Conservation (phyloP, 352 stramenopile genomes). For the Thalassiosira delicatula region DNA sequence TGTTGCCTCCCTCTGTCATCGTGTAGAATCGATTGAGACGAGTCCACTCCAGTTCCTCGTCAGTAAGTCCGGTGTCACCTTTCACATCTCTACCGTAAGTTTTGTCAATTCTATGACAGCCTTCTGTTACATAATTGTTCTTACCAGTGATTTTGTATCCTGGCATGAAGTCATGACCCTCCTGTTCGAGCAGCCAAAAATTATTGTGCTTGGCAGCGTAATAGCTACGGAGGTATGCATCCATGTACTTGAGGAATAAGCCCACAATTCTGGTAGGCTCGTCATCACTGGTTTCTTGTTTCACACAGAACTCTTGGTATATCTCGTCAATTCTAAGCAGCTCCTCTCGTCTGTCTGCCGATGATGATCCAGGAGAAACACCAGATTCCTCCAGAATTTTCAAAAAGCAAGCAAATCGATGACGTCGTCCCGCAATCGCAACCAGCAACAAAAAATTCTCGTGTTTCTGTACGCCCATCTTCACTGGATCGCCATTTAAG, state of each 20-base stretch:
- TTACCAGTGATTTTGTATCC: constrained; percentile 4
- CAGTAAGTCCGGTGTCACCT: not conserved
- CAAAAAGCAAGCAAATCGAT: constrained; percentile 3
- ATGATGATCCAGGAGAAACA: not conserved
- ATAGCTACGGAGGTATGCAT: constrained; percentile 9
- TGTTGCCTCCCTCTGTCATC: constrained; percentile 9
- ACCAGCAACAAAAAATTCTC: not conserved
- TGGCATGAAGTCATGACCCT: not conserved
- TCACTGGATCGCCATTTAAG: constrained; percentile 10
- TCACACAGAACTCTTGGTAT: not conserved
- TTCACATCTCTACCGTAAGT: constrained; percentile 2
- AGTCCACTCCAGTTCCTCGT: constrained; percentile 11
- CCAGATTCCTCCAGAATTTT: not conserved
- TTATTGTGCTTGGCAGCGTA: constrained; percentile 19
- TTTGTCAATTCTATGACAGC: constrained; percentile 9
- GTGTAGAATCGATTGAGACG: constrained; percentile 29
- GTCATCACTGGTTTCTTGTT: constrained; percentile 2
- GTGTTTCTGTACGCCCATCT: constrained; percentile 15
- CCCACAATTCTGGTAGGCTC: constrained; percentile 1
- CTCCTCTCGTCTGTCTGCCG: not conserved
- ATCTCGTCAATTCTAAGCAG: not conserved
- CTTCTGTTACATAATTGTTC: constrained; percentile 6
- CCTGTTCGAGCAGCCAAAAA: constrained; percentile 26
- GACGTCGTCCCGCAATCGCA: not conserved
- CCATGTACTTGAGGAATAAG: constrained; percentile 27